phyloP scores from a whole-genome alignment of 139 green algal species.

The Chlorella sp. region DNA sequence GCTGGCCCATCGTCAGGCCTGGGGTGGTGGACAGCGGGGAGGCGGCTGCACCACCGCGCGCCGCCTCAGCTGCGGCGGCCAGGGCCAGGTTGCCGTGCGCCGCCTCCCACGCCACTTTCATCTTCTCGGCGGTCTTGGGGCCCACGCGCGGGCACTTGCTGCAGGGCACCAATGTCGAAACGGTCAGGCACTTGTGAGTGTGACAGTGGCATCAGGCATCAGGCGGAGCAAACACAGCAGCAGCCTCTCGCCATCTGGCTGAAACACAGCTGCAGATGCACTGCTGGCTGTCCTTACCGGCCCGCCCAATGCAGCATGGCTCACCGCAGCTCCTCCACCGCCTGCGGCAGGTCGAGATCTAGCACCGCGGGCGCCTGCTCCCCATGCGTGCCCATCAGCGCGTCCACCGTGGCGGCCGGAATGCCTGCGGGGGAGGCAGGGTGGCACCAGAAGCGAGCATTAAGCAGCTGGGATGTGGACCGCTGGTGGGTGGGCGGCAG shows the following conservation, averaged over 20 bases:
- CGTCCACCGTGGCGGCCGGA: not conserved
- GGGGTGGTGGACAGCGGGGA: not conserved
- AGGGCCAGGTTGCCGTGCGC: not conserved
- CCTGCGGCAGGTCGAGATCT: not conserved
- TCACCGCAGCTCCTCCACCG: slow-evolving; percentile 8
- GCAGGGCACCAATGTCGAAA: not conserved
- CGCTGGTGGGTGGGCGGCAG: no score
- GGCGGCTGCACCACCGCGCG: not conserved
- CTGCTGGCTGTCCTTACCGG: not conserved
- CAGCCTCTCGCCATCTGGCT: no score
- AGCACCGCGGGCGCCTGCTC: not conserved
- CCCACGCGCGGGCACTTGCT: slow-evolving; percentile 47
- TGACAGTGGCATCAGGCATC: not conserved
- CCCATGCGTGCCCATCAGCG: not conserved
- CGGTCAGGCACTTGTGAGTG: not conserved
- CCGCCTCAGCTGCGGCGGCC: not conserved
- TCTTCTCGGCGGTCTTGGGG: slow-evolving; percentile 45
- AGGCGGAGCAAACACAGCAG: no score
- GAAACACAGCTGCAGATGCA: no score
- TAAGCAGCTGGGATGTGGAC: not conserved
- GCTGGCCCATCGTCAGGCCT: slow-evolving; percentile 7
- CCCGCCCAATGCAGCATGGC: not conserved
- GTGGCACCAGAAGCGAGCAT: not conserved
- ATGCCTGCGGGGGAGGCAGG: not conserved
- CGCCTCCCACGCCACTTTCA: slow-evolving; percentile 54